These are phyloP conservation scores for Kwoniella europaea DNA, from an alignment of 768 basidiomycete genomes.

Conservation along the genomic window DNA sequence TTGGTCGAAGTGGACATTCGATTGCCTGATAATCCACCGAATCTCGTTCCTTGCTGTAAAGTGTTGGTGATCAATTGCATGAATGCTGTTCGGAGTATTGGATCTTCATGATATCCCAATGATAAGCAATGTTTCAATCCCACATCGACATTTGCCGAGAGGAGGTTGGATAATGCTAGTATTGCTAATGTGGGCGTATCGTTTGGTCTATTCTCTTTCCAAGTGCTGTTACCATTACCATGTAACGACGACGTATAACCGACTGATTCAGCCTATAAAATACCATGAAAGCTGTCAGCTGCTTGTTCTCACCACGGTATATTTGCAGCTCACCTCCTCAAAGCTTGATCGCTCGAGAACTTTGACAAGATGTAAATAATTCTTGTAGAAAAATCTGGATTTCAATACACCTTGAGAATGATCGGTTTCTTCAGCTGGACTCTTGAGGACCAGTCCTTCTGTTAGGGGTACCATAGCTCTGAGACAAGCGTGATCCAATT, in stretches of 20 bases:
- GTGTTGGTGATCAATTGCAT: conserved; percentile 82
- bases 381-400: conserved; percentile 78
- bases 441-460: conserved; percentile 72
- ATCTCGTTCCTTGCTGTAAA: conserved; percentile 77
- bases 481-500: conserved; percentile 75
- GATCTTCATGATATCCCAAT: conserved; percentile 75
- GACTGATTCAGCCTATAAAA: conserved; percentile 17
- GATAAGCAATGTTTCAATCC: conserved; percentile 86
- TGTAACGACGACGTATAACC: conserved; percentile 14
- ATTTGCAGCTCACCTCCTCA: conserved; percentile 20
- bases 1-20: conserved; percentile 18
- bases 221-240: conserved; percentile 4
- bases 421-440: conserved; percentile 64
- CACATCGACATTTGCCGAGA: conserved; percentile 81
- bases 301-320: neutral
- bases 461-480: conserved; percentile 75
- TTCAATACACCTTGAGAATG: conserved; percentile 70
- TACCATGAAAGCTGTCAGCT: neutral
- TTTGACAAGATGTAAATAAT: conserved; percentile 66
- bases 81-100: conserved; percentile 75
- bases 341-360: conserved; percentile 27
- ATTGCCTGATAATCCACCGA: conserved; percentile 61
- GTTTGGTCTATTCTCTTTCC: conserved; percentile 2
- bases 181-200: conserved; percentile 68
- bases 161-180: conserved; percentile 76